phyloP scores from a whole-genome alignment of 768 basidiomycete genomes.

The Boletus sp. region DNA sequence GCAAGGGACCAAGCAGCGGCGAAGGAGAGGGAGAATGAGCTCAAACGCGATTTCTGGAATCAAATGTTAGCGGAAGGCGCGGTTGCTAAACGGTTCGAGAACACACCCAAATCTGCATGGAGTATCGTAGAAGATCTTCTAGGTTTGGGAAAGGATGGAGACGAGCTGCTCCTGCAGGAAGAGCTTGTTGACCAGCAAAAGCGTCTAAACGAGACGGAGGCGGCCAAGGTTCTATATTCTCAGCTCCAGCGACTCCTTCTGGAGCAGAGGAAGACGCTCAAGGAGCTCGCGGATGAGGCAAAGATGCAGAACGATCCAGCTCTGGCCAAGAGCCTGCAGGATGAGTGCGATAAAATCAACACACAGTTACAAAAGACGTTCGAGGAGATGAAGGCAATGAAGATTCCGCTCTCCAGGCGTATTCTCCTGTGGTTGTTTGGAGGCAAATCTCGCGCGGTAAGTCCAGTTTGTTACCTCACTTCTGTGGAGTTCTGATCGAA shows the following conservation, averaged over 20 bases:
- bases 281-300: constrained; percentile 20
- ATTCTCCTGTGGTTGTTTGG: constrained; percentile 6
- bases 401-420: constrained; percentile 12
- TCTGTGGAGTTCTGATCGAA: neutral
- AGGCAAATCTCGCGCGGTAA: constrained; percentile 9
- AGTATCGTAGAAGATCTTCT: neutral
- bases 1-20: constrained; percentile 14
- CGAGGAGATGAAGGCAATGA: constrained; percentile 21
- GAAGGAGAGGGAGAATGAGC: constrained; percentile 22
- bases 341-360: constrained; percentile 12
- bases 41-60: constrained; percentile 27
- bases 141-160: neutral
- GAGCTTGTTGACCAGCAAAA: constrained; percentile 13
- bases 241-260: constrained; percentile 16
- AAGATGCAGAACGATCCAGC: constrained; percentile 9
- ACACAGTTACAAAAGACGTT: constrained; percentile 16
- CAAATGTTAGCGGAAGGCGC: constrained; percentile 2
- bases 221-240: constrained; percentile 17
- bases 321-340: constrained; percentile 9
- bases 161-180: constrained; percentile 19
- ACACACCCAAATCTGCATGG: neutral
- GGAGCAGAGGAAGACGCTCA: constrained; percentile 14
- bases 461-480: neutral
- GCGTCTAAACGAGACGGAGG: constrained; percentile 23
- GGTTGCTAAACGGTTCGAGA: neutral